phyloP scores from a whole-genome alignment of 495 filamentous ascomycete species.

The Xylaria sp. region DNA sequence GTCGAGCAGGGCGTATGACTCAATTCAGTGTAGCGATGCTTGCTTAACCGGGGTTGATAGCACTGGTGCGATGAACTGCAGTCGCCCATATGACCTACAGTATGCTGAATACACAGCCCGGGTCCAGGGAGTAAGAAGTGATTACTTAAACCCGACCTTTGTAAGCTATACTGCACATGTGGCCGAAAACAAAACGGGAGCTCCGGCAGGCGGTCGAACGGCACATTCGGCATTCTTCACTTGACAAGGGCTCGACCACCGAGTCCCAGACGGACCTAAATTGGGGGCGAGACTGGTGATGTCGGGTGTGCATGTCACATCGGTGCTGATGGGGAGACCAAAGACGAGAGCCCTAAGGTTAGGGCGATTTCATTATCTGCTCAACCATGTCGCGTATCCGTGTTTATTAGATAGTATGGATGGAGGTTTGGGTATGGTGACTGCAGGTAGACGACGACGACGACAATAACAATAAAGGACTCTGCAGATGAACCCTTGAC shows the following conservation, averaged over 20 bases:
- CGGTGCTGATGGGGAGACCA: background rate
- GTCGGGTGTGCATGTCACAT: background rate
- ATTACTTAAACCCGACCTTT: constrained; percentile 8
- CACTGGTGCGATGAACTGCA: background rate
- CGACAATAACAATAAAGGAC: background rate
- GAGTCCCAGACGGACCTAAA: background rate
- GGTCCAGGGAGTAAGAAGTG: background rate
- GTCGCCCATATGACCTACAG: constrained; percentile 3
- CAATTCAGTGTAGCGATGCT: constrained; percentile 1
- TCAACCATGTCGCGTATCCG: background rate
- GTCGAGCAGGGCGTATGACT: background rate
- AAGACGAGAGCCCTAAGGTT: background rate
- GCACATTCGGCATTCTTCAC: constrained; percentile 9
- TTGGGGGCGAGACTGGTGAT: background rate
- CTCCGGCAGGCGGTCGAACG: constrained; percentile 10
- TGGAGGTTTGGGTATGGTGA: constrained; percentile 1
- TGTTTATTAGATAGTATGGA: background rate
- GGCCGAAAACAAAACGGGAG: constrained; percentile 21
- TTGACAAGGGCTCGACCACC: background rate
- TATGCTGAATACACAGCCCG: background rate
- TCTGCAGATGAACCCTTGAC: constrained; percentile 7
- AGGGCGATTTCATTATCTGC: background rate
- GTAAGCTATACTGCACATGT: constrained; percentile 2
- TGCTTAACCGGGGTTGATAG: background rate
- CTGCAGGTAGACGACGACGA: constrained; percentile 11